Conservation (phyloP, 2,329 filamentous ascomycete species). For the Bertia moriformis region DNA sequence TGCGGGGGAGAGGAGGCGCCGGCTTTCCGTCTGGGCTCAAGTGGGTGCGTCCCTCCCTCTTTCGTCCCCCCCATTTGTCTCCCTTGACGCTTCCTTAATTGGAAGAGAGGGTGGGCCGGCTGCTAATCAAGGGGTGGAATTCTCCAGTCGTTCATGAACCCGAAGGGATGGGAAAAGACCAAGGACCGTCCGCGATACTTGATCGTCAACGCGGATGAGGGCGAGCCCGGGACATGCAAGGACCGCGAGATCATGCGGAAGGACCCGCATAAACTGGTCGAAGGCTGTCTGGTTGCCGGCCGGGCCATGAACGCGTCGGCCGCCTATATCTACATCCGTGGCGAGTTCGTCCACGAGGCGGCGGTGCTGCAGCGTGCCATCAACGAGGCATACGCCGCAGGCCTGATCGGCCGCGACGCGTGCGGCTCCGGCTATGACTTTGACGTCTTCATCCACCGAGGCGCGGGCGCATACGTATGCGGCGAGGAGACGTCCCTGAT, state of each 20-base stretch:
- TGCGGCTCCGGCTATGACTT: slow-evolving; percentile 96
- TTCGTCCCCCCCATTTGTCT: slow-evolving; percentile 1
- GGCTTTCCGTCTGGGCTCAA: slow-evolving; percentile 97
- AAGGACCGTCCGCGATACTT: slow-evolving; percentile 95
- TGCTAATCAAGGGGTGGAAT: too few species aligned
- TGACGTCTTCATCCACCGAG: slow-evolving; percentile 90
- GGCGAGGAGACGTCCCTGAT: slow-evolving; percentile 97
- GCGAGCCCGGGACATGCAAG: slow-evolving; percentile 97
- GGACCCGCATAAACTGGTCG: slow-evolving; percentile 96
- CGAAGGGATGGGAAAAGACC: slow-evolving; percentile 95
- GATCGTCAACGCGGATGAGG: slow-evolving; percentile 96
- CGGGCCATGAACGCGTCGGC: slow-evolving; percentile 98
- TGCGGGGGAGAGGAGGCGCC: slow-evolving; percentile 89
- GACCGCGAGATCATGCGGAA: slow-evolving; percentile 99
- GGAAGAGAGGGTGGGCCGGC: slow-evolving; percentile 6
- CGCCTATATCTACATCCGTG: slow-evolving; percentile 98
- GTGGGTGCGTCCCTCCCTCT: slow-evolving; percentile 71
- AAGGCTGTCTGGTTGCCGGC: slow-evolving; percentile 89
- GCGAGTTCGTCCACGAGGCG: slow-evolving; percentile 94
- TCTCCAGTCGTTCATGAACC: slow-evolving; percentile 92
- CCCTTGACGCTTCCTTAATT: neutral
- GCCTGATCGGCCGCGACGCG: slow-evolving; percentile 94
- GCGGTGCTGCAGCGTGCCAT: slow-evolving; percentile 87
- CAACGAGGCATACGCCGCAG: slow-evolving; percentile 90
- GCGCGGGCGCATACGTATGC: slow-evolving; percentile 93